Percentiles rank a stretch among this genome's conserved stretches.
Conservation (phyloP, 2,329 filamentous ascomycete species). For the Exophiala sp. region DNA sequence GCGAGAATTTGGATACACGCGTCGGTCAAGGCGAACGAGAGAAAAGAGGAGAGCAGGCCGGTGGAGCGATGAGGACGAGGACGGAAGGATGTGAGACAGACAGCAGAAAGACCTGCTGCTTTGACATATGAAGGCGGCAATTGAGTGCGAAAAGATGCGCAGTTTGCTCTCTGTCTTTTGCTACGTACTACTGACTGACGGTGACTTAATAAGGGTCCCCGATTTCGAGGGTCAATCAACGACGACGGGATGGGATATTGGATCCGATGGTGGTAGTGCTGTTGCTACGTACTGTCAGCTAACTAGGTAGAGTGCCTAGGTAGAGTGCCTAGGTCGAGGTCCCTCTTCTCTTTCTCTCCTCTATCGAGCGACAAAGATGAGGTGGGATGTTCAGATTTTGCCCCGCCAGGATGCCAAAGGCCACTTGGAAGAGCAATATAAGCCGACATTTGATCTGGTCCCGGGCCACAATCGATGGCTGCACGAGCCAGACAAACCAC, state of each 20-base stretch:
- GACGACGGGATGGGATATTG: no score
- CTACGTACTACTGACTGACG: no score
- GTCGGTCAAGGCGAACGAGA: slow-evolving; percentile 10
- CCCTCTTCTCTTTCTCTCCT: neutral
- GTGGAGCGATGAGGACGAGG: slow-evolving; percentile 12
- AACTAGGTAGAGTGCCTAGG: neutral
- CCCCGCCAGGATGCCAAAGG: slow-evolving; percentile 8
- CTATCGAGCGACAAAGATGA: neutral
- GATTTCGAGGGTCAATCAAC: no score
- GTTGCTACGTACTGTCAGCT: no score
- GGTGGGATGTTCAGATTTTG: slow-evolving; percentile 13
- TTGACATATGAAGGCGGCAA: slow-evolving; percentile 18
- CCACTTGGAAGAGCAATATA: neutral
- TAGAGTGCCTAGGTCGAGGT: neutral
- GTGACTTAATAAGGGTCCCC: no score
- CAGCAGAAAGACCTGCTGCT: slow-evolving; percentile 2
- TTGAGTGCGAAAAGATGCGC: no score
- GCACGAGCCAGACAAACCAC: neutral
- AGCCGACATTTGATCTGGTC: neutral
- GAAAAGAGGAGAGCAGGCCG: slow-evolving; percentile 1
- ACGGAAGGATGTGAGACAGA: slow-evolving; percentile 12
- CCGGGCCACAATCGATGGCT: neutral
- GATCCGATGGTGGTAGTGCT: no score
- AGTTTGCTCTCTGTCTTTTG: no score
- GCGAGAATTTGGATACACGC: slow-evolving; percentile 17